These are phyloP conservation scores for Epichloe scottii DNA, from an alignment of 2,329 filamentous ascomycete genomes.

Conservation along the genomic window DNA sequence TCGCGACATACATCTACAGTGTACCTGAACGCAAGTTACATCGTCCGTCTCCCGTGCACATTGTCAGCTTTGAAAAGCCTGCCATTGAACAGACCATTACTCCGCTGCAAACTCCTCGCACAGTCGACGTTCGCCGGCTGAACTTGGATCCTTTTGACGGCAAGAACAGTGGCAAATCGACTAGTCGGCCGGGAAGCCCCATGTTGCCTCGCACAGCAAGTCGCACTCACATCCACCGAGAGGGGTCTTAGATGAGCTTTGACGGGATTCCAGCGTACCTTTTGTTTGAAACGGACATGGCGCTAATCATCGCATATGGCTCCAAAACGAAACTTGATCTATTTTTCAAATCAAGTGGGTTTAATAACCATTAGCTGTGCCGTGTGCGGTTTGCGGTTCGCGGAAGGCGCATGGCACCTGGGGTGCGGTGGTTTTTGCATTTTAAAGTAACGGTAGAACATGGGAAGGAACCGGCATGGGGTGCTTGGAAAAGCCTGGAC, in stretches of 20 bases:
- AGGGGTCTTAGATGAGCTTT: slow-evolving; percentile 14
- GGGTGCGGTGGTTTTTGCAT: background rate
- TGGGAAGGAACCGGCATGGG: background rate
- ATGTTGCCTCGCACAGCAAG: slow-evolving; percentile 28
- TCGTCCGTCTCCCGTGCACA: slow-evolving; percentile 52
- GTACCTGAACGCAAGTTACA: slow-evolving; percentile 42
- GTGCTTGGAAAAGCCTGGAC: background rate
- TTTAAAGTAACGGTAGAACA: background rate
- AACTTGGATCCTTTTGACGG: slow-evolving; percentile 29
- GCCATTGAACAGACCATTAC: slow-evolving; percentile 39
- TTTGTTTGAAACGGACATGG: background rate
- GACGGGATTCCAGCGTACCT: no score
- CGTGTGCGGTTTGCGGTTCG: background rate
- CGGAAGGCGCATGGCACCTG: background rate
- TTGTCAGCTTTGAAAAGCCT: slow-evolving; percentile 68
- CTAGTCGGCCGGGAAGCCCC: slow-evolving; percentile 35
- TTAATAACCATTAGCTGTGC: background rate
- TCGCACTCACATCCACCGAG: slow-evolving; percentile 23
- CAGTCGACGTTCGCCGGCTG: slow-evolving; percentile 20
- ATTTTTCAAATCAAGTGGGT: background rate
- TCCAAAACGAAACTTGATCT: background rate
- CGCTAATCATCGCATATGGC: no score
- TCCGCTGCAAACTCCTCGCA: slow-evolving; percentile 19
- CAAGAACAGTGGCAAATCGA: slow-evolving; percentile 26
- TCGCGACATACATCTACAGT: slow-evolving; percentile 77